A percentile compares a stretch with the other conserved stretches of the same genome.
These are phyloP conservation scores for Apophysomyces trapeziformis DNA, from an alignment of 371 early-diverging fungal species.

Conservation along the genomic window DNA sequence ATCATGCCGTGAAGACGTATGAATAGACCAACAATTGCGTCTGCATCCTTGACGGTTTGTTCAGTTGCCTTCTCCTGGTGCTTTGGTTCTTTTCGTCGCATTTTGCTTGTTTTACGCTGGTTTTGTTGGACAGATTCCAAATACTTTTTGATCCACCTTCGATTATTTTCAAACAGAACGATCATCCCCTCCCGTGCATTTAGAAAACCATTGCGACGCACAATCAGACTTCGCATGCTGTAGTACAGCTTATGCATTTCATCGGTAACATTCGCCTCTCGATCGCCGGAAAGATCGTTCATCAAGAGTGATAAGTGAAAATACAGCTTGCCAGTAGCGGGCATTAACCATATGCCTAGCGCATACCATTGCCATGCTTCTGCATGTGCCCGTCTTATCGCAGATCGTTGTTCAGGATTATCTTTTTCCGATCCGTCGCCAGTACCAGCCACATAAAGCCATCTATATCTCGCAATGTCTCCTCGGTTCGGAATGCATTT, in stretches of 20 bases:
- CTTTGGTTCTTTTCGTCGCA: constrained; percentile 18
- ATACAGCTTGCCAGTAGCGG: constrained; percentile 57
- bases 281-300: constrained; percentile 6
- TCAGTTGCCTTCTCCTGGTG: neutral
- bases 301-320: constrained; percentile 45
- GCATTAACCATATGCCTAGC: constrained; percentile 62
- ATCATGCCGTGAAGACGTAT: constrained; percentile 68
- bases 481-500: constrained; percentile 56
- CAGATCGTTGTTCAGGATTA: neutral
- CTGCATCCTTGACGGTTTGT: constrained; percentile 9
- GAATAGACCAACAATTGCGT: constrained; percentile 46
- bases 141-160: constrained; percentile 40
- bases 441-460: constrained; percentile 37
- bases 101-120: constrained; percentile 7
- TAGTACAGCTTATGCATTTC: constrained; percentile 50
- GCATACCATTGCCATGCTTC: constrained; percentile 60
- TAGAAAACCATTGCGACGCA: constrained; percentile 48
- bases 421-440: constrained; percentile 26
- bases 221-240: constrained; percentile 50
- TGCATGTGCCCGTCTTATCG: constrained; percentile 32
- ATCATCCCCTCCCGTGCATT: constrained; percentile 54
- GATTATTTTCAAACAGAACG: constrained; percentile 47
- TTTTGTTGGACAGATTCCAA: constrained; percentile 14
- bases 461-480: constrained; percentile 67
- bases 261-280: constrained; percentile 10